A percentile compares a stretch with the other conserved stretches of the same genome.
These are phyloP conservation scores for Iodosphaeria phyllophila DNA, from an alignment of 2,329 filamentous ascomycete genomes.

Conservation along the genomic window DNA sequence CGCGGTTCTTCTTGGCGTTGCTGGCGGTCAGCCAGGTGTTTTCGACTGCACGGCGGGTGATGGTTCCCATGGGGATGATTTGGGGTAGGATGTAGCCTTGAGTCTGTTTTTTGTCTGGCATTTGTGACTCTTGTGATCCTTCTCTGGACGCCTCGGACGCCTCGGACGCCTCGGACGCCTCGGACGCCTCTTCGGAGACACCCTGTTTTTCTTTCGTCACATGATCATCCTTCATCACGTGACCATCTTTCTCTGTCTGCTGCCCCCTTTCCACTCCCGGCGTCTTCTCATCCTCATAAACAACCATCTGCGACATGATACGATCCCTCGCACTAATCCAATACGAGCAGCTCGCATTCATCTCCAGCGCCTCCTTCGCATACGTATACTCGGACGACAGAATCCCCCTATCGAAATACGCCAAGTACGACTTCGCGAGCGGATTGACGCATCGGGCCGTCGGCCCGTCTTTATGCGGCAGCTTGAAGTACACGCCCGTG, in stretches of 20 bases:
- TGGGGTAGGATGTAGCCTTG: constrained; percentile 85
- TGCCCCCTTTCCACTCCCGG: neutral
- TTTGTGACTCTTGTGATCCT: too few relatives aligned
- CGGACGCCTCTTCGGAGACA: neutral
- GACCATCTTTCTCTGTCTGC: too few relatives aligned
- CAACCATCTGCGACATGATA: constrained; percentile 88
- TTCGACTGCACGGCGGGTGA: constrained; percentile 84
- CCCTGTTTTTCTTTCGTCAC: neutral
- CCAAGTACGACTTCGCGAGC: constrained; percentile 75
- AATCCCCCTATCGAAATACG: constrained; percentile 79
- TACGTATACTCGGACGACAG: constrained; percentile 76
- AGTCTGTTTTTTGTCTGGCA: too few relatives aligned
- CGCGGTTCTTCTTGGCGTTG: constrained; percentile 89
- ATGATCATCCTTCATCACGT: too few relatives aligned
- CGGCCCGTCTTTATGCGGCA: constrained; percentile 92
- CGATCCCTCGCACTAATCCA: constrained; percentile 94
- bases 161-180: constrained; percentile 1
- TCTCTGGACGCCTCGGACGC: too few relatives aligned
- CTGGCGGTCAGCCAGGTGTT: constrained; percentile 97
- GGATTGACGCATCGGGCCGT: constrained; percentile 69
- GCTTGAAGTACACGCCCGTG: constrained; percentile 61
- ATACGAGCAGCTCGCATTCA: constrained; percentile 98
- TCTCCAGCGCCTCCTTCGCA: constrained; percentile 86
- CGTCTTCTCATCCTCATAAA: constrained; percentile 52
- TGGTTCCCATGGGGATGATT: constrained; percentile 94